Conservation (phyloP, 257 asterid species). For the Lantana camara region DNA sequence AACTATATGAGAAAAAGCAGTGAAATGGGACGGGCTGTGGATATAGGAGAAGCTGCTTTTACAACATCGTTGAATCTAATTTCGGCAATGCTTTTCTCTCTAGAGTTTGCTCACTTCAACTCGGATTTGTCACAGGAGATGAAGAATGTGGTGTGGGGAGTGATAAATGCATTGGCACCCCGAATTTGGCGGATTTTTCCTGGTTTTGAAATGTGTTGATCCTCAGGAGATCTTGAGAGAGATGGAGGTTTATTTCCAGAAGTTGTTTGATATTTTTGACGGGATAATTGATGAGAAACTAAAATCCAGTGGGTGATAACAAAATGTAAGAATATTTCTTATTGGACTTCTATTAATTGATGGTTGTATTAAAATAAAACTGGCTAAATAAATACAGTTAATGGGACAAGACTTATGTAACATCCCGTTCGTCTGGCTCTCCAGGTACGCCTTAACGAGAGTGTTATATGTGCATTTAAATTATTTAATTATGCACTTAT, state of each 20-base stretch:
- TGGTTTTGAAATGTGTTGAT: conserved; percentile 43
- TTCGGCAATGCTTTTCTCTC: conserved; percentile 50
- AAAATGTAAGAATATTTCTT: too few relatives aligned
- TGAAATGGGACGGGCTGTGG: conserved; percentile 29
- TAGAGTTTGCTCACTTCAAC: conserved; percentile 38
- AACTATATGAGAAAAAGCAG: conserved; percentile 33
- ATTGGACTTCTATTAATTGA: too few relatives aligned
- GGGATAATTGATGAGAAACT: too few relatives aligned
- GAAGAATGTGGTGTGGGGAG: conserved; percentile 37
- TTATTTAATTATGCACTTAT: too few relatives aligned
- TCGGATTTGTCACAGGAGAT: conserved; percentile 48
- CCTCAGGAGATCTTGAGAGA: conserved; percentile 48
- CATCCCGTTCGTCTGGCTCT: too few relatives aligned
- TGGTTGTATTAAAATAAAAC: conserved; percentile 36
- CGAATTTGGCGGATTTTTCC: conserved; percentile 52
- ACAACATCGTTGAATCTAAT: conserved; percentile 40
- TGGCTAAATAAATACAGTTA: conserved; percentile 1
- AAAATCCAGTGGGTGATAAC: too few relatives aligned
- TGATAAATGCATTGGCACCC: conserved; percentile 36
- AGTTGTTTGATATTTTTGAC: too few relatives aligned
- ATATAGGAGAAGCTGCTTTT: conserved; percentile 34
- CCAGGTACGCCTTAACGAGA: too few relatives aligned
- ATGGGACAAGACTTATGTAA: conserved; percentile 25
- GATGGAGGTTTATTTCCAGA: conserved; percentile 27
- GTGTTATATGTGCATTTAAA: too few relatives aligned